phyloP scores from a whole-genome alignment of 2,329 filamentous ascomycete genomes.

The Claviceps citrina region DNA sequence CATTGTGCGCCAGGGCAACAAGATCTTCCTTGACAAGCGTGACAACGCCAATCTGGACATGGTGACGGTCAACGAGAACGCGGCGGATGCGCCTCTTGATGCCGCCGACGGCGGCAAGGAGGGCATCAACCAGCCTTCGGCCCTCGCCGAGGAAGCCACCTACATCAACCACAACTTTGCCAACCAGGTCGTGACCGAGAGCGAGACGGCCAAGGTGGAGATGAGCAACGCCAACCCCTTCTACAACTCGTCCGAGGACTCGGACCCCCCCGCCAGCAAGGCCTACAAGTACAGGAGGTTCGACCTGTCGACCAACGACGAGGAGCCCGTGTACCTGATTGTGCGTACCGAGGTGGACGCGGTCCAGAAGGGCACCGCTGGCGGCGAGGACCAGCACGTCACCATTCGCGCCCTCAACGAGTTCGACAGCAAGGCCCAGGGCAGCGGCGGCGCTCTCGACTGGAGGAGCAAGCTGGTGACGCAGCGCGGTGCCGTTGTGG shows the following conservation, averaged over 20 bases:
- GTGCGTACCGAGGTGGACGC: constrained; percentile 93
- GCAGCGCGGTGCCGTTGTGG: constrained; percentile 91
- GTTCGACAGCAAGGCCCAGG: constrained; percentile 96
- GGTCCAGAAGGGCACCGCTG: constrained; percentile 86
- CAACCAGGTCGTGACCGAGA: constrained; percentile 84
- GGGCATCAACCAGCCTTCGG: constrained; percentile 79
- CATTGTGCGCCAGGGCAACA: constrained; percentile 82
- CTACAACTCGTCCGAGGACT: constrained; percentile 88
- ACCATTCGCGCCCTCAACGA: constrained; percentile 96
- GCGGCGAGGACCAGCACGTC: constrained; percentile 78
- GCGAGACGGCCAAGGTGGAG: constrained; percentile 58
- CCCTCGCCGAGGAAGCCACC: constrained; percentile 89
- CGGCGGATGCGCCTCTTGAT: constrained; percentile 84
- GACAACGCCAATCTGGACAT: constrained; percentile 89
- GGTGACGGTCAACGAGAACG: constrained; percentile 98
- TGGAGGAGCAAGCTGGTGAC: constrained; percentile 91
- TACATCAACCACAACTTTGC: constrained; percentile 99
- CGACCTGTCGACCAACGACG: constrained; percentile 85
- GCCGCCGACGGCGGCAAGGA: constrained; percentile 87
- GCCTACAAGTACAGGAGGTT: constrained; percentile 97
- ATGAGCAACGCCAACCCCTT: constrained; percentile 90
- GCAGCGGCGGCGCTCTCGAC: constrained; percentile 85
- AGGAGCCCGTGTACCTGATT: constrained; percentile 82
- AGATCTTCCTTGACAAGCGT: constrained; percentile 97
- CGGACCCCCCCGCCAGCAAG: constrained; percentile 86